Evolutionary conservation across 345 rosid genomes (phyloP).

Genomic region (Fremontodendron californicum): DNA sequence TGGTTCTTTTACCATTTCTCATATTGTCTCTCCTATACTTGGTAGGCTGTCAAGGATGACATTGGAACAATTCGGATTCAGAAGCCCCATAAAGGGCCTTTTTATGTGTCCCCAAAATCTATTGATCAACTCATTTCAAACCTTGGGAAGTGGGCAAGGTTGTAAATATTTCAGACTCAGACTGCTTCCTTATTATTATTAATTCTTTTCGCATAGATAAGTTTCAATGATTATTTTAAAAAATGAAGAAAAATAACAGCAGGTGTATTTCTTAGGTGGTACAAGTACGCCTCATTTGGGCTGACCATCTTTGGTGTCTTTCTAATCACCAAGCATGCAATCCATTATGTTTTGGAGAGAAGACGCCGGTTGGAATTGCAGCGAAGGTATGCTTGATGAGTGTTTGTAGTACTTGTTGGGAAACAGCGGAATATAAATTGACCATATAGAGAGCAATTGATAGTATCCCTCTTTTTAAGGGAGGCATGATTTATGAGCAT

Average conservation of each 20-base stretch:
- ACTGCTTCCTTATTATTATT: constrained; percentile 9
- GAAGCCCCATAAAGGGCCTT: constrained; percentile 83
- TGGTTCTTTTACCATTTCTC: constrained; percentile 12
- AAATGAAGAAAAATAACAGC: constrained; percentile 16
- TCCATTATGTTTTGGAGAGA: constrained; percentile 57
- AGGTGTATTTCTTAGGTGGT: constrained; percentile 52
- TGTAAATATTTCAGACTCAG: constrained; percentile 6
- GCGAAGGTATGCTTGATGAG: constrained; percentile 38
- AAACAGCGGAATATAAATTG: background rate
- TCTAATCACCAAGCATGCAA: constrained; percentile 53
- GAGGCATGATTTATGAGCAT: background rate
- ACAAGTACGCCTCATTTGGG: constrained; percentile 64
- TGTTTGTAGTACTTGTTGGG: background rate
- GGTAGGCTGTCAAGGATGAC: constrained; percentile 82
- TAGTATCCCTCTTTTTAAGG: constrained; percentile 10
- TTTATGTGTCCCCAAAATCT: constrained; percentile 76
- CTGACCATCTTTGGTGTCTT: constrained; percentile 63
- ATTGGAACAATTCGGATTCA: constrained; percentile 77
- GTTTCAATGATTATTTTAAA: background rate
- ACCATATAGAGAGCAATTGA: background rate
- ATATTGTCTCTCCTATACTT: constrained; percentile 19
- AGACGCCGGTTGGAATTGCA: constrained; percentile 45
- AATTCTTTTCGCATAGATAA: background rate
- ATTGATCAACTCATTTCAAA: constrained; percentile 58
- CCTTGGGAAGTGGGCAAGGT: constrained; percentile 91